A percentile compares a stretch with the other conserved stretches of the same genome.
Evolutionary conservation across 192 early-diverging fungal genomes (phyloP).

Genomic region (Coemansia sp.): DNA sequence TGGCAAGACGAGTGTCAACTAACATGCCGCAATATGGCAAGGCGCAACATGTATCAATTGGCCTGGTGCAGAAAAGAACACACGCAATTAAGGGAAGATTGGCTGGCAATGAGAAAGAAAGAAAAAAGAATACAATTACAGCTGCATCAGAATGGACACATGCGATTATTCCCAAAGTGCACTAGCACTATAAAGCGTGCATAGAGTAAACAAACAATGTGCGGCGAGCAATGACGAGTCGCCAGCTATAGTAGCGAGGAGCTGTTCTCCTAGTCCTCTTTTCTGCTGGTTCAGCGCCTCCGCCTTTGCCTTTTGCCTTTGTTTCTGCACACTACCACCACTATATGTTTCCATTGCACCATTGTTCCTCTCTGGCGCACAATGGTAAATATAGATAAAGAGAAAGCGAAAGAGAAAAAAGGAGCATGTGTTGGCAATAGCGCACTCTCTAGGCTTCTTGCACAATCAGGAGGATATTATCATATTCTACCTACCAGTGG

Average conservation of each 20-base stretch:
- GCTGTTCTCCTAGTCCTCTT: no score
- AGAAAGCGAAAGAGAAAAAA: neutral
- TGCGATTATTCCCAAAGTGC: neutral
- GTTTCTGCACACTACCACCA: no score
- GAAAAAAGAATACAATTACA: neutral
- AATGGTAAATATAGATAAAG: neutral
- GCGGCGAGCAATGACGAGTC: neutral
- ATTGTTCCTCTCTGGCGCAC: no score
- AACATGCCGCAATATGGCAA: neutral
- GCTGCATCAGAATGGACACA: neutral
- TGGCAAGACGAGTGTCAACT: neutral
- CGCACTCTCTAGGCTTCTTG: neutral
- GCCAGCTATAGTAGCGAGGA: no score
- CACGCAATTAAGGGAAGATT: neutral
- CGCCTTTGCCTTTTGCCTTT: no score
- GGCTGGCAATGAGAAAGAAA: neutral
- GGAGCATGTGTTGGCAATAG: neutral
- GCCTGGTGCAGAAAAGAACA: neutral
- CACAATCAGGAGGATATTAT: neutral
- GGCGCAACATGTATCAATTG: neutral
- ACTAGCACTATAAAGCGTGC: neutral
- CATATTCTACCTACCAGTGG: constrained; percentile 42
- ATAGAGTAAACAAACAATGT: neutral
- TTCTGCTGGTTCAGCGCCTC: no score
- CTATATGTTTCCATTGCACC: no score